Base-by-base conservation (phyloP, 208 protist species). In the Leishmania aethiopica region DNA sequence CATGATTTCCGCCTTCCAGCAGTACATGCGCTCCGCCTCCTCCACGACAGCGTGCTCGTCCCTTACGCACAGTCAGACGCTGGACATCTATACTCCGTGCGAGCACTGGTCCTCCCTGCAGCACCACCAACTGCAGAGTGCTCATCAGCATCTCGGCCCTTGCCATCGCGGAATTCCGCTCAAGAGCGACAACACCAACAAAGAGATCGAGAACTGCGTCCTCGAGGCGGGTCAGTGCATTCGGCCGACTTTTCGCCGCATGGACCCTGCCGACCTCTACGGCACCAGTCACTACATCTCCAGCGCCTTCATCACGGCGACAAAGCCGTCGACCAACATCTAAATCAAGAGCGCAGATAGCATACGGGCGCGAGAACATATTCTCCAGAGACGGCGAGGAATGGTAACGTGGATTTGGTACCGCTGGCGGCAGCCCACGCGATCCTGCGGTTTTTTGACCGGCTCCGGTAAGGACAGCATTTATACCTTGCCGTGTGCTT, bases 201-300 rank as follows among this genome's bases (percentile, higher is more conserved):
- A 66, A 59, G 81, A 84, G 37, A 45, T 80, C 11, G 28, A 64
- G 67, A 73, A 70, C 17, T 84, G 74, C 35, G 64, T 84, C 55
- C 7, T 19, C 2, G 25, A 84, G 75, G 81, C 81, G 17, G 5
- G 19, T 8, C 0, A 35, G 4, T 64, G 81, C 45, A 25, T 7
- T 13, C 81, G 81, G 4, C 81, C 81, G 1, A 70, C 81, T 0
- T 84, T 84, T 35, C 81, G 81, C 32, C 62, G 59, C 6, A 75
- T 84, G 10, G 81, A 84, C n/a, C 57, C 81, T 11, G 75, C 22
- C 10, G 81, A 84, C 17, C 17, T 84, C 25, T 84, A 84, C 81
- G 81, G 81, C 66, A 62, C 53, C 25, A 80, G 81, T 22, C n/a
- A 51, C 8, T 84, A 84, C 81, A 10, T 37, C 53, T 80, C 75